These are phyloP conservation scores for Kwoniella sp. DNA, from an alignment of 768 basidiomycete species.

Conservation along the genomic window DNA sequence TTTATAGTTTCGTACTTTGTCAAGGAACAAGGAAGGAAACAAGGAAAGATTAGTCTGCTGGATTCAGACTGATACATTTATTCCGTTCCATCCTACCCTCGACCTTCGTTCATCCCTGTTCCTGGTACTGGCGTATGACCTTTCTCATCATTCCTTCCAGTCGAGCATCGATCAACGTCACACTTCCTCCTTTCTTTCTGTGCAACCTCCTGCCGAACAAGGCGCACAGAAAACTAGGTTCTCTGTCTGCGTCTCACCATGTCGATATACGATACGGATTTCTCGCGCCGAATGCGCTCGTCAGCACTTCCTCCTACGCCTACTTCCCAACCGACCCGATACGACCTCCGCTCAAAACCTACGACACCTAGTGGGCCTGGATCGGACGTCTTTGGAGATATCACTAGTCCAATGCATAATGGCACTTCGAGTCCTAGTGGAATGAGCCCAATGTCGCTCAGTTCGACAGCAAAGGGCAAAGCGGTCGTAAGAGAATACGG, in stretches of 20 bases:
- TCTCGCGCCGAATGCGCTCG: slow-evolving; percentile 28
- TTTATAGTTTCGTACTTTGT: neutral
- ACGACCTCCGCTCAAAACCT: slow-evolving; percentile 17
- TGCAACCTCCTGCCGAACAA: neutral
- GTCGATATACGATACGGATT: slow-evolving; percentile 36
- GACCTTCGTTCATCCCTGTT: neutral
- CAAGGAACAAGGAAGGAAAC: too few relatives aligned
- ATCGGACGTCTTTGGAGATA: slow-evolving; percentile 43
- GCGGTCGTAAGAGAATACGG: slow-evolving; percentile 52
- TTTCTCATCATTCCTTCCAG: too few relatives aligned
- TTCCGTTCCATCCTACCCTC: too few relatives aligned
- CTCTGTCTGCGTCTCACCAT: too few relatives aligned
- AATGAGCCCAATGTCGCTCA: slow-evolving; percentile 20
- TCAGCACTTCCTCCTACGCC: slow-evolving; percentile 25
- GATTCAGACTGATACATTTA: neutral
- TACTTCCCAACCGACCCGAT: slow-evolving; percentile 7
- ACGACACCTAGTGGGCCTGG: neutral
- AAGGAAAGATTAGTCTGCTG: too few relatives aligned
- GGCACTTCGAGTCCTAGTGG: slow-evolving; percentile 17
- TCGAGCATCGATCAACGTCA: neutral
- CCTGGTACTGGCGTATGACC: neutral
- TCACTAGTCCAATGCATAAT: slow-evolving; percentile 28
- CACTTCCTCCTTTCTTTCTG: neutral
- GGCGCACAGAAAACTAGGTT: too few relatives aligned
- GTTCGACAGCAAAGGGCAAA: slow-evolving; percentile 42